Percentiles rank a stretch among this genome's conserved stretches.
Evolutionary conservation across 2,329 filamentous ascomycete genomes (phyloP).

Genomic region (Taxawa tesnikishii): DNA sequence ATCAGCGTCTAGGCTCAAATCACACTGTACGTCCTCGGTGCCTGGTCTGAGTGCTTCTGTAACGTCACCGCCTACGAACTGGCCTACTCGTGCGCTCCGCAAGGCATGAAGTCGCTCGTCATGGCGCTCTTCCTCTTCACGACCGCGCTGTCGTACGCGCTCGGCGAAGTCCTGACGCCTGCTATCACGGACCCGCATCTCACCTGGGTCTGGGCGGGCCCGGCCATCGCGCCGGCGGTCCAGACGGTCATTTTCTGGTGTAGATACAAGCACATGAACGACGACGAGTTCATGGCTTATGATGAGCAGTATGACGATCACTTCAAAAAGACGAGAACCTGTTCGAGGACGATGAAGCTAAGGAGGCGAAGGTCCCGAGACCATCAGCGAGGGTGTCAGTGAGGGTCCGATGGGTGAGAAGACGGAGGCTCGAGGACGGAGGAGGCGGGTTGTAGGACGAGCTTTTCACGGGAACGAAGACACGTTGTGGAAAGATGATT

Average conservation of each 20-base stretch:
- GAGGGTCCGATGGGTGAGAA: neutral
- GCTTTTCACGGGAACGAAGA: no score
- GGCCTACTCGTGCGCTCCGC: conserved; percentile 30
- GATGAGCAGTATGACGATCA: neutral
- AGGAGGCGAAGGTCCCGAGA: neutral
- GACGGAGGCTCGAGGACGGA: no score
- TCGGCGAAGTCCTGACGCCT: conserved; percentile 18
- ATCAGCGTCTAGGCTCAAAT: conserved; percentile 31
- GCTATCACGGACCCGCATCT: conserved; percentile 34
- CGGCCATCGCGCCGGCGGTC: conserved; percentile 28
- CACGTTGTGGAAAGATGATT: no score
- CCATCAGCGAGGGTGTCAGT: neutral
- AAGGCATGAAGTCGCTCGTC: conserved; percentile 30
- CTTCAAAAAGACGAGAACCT: neutral
- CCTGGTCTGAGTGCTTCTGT: conserved; percentile 27
- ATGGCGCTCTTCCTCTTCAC: conserved; percentile 29
- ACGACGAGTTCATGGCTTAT: neutral
- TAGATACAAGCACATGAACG: neutral
- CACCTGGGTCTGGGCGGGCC: conserved; percentile 37
- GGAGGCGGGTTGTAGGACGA: no score
- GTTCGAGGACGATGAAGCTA: neutral
- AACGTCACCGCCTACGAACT: conserved; percentile 34
- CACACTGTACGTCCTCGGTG: conserved; percentile 24
- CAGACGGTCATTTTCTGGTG: neutral
- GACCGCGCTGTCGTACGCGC: conserved; percentile 24